These are phyloP conservation scores for Candida ortonii DNA, from an alignment of 805 yeast genomes.

Conservation along the genomic window DNA sequence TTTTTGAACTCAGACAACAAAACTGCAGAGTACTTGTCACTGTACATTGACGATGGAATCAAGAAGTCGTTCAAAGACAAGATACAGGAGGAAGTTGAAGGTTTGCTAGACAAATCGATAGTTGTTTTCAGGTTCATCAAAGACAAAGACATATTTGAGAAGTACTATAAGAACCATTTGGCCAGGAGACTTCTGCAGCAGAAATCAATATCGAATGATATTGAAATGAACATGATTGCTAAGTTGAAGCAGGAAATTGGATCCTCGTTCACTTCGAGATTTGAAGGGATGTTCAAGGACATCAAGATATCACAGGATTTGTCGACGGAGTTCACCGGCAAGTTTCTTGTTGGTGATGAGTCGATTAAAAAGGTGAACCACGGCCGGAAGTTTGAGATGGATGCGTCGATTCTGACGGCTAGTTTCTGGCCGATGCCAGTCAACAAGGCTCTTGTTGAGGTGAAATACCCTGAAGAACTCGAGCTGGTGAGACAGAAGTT, in stretches of 20 bases:
- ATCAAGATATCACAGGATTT: slow-evolving; percentile 56
- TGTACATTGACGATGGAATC: slow-evolving; percentile 56
- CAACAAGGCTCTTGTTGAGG: slow-evolving; percentile 32
- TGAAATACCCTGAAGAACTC: slow-evolving; percentile 44
- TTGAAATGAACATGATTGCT: slow-evolving; percentile 67
- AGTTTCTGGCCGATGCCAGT: slow-evolving; percentile 67
- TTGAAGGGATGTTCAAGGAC: slow-evolving; percentile 87
- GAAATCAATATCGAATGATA: slow-evolving; percentile 46
- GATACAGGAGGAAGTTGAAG: slow-evolving; percentile 44
- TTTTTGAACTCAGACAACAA: slow-evolving; percentile 52
- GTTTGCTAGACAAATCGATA: slow-evolving; percentile 52
- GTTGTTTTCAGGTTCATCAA: slow-evolving; percentile 62
- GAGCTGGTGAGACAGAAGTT: slow-evolving; percentile 42
- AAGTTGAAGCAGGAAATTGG: slow-evolving; percentile 77
- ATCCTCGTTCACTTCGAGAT: slow-evolving; percentile 68
- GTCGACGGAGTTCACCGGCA: slow-evolving; percentile 37
- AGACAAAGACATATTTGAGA: slow-evolving; percentile 86
- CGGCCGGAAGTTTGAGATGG: slow-evolving; percentile 40
- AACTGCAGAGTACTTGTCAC: slow-evolving; percentile 53
- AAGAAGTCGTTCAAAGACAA: slow-evolving; percentile 48
- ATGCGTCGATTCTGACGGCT: slow-evolving; percentile 54
- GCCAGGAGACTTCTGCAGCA: slow-evolving; percentile 71
- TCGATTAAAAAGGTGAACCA: slow-evolving; percentile 18
- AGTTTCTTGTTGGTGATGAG: slow-evolving; percentile 16
- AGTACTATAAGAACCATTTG: slow-evolving; percentile 77